phyloP scores from a whole-genome alignment of 2,329 filamentous ascomycete species.

The Trichoderma oligosporum region DNA sequence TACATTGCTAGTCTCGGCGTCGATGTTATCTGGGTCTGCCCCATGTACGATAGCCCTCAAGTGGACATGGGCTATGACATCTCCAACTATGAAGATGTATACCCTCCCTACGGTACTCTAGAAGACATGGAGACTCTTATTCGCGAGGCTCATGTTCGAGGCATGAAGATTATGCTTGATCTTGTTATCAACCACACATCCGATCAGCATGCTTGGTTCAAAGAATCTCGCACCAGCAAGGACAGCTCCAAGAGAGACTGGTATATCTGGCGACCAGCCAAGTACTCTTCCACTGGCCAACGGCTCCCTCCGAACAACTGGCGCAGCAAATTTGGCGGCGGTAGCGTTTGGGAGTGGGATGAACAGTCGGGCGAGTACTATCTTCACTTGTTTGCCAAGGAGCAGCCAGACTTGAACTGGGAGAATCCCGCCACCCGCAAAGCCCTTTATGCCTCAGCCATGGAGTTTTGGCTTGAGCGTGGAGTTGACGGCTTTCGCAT shows the following conservation, averaged over 20 bases:
- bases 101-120: slow-evolving; percentile 63
- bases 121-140: slow-evolving; percentile 62
- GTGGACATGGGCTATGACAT: slow-evolving; percentile 70
- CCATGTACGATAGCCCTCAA: slow-evolving; percentile 62
- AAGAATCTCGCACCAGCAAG: slow-evolving; percentile 58
- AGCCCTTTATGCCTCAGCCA: slow-evolving; percentile 66
- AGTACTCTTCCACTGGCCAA: slow-evolving; percentile 52
- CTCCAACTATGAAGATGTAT: slow-evolving; percentile 62
- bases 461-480: slow-evolving; percentile 74
- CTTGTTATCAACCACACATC: slow-evolving; percentile 77
- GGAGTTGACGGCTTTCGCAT: slow-evolving; percentile 73
- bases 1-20: slow-evolving; percentile 60
- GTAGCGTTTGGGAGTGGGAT: slow-evolving; percentile 67
- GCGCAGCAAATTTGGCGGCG: slow-evolving; percentile 58
- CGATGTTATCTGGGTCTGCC: slow-evolving; percentile 64
- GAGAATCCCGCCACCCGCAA: slow-evolving; percentile 64
- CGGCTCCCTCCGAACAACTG: slow-evolving; percentile 74
- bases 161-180: slow-evolving; percentile 70
- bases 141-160: slow-evolving; percentile 54
- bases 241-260: slow-evolving; percentile 64
- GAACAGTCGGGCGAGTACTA: slow-evolving; percentile 72
- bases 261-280: slow-evolving; percentile 59
- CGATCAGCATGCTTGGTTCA: slow-evolving; percentile 68
- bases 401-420: slow-evolving; percentile 86
- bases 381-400: slow-evolving; percentile 68